A percentile compares a stretch with the other conserved stretches of the same genome.
Conservation (phyloP, 495 filamentous ascomycete species). For the Trichocladium uniseriatum region DNA sequence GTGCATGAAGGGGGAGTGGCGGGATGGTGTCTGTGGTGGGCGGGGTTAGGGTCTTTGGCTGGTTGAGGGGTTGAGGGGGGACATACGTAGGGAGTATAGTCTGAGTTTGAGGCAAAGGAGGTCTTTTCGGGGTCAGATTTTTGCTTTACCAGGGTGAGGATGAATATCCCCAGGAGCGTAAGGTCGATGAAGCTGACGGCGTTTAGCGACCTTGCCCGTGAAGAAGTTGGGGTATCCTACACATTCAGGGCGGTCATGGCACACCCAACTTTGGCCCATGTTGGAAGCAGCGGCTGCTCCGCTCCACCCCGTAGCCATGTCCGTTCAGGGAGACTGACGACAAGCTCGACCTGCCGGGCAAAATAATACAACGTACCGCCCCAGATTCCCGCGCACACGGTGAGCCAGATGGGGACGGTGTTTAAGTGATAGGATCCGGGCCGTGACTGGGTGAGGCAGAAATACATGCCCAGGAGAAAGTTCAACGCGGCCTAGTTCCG, state of each 20-base stretch:
- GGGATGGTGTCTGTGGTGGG: no score
- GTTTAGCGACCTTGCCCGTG: not conserved
- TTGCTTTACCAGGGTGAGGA: not conserved
- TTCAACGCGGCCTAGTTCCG: conserved; percentile 11
- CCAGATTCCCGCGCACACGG: conserved; percentile 17
- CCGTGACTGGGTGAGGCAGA: conserved; percentile 8
- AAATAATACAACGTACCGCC: conserved; percentile 16
- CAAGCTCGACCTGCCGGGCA: conserved; percentile 1
- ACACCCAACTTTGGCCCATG: conserved; percentile 19
- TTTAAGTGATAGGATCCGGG: conserved; percentile 5
- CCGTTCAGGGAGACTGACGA: not conserved
- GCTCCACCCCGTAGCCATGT: not conserved
- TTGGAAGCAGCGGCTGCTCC: not conserved
- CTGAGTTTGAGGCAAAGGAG: not conserved
- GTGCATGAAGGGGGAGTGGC: not conserved
- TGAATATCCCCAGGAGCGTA: conserved; percentile 10
- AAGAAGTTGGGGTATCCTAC: not conserved
- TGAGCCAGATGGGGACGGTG: conserved; percentile 5
- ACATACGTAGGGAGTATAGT: not conserved
- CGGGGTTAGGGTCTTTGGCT: not conserved
- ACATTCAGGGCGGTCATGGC: conserved; percentile 13
- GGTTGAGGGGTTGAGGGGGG: not conserved
- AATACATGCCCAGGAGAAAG: conserved; percentile 16
- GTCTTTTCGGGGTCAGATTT: not conserved
- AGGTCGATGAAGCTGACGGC: conserved; percentile 20